A percentile compares a stretch with the other conserved stretches of the same genome.
Evolutionary conservation across 139 green algal species (phyloP).

Genomic region (Picochlorum costavermella): DNA sequence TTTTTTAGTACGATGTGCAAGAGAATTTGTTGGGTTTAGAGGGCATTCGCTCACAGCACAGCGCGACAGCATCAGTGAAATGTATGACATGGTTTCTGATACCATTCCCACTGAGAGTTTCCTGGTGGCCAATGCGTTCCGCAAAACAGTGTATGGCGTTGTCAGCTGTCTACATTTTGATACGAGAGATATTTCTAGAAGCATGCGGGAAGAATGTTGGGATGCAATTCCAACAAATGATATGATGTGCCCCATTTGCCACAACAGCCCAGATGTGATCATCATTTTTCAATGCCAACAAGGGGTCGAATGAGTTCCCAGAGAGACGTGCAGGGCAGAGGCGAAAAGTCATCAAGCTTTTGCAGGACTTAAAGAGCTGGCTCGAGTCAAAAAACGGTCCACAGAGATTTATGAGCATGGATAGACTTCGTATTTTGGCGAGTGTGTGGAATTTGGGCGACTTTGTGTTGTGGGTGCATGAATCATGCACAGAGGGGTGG

Average conservation of each 20-base stretch:
- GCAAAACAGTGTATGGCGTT: background rate
- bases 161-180: background rate
- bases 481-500: too few species aligned
- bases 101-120: background rate
- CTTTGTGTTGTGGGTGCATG: too few species aligned
- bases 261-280: background rate
- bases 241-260: background rate
- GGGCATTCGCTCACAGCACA: too few species aligned
- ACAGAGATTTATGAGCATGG: too few species aligned
- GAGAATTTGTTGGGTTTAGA: too few species aligned
- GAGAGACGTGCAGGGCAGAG: background rate
- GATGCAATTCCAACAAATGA: background rate
- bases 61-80: too few species aligned
- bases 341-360: background rate
- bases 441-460: too few species aligned
- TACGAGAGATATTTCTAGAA: background rate
- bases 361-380: background rate
- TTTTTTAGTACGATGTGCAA: too few species aligned
- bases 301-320: background rate
- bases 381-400: too few species aligned
- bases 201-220: background rate
- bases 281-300: conserved; percentile 1
- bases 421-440: too few species aligned
- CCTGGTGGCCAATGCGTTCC: background rate
- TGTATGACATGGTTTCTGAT: too few species aligned